Evolutionary conservation across 1,284 basidiomycete species (phyloP).

Genomic region (Fomitopsis palustris): DNA sequence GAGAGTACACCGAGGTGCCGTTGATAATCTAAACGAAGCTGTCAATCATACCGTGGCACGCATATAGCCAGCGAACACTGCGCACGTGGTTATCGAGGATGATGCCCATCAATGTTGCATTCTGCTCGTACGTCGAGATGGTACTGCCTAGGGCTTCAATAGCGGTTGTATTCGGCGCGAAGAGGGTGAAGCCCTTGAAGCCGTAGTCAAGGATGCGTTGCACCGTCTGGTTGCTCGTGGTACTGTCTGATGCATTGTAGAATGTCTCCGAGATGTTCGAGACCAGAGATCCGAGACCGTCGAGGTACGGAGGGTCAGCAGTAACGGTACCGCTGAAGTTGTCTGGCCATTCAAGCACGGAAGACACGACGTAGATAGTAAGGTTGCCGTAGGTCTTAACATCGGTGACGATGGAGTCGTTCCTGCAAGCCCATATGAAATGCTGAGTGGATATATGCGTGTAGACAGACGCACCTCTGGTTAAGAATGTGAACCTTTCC

Average conservation of each 20-base stretch:
- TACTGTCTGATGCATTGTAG: conserved; percentile 28
- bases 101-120: conserved; percentile 42
- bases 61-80: conserved; percentile 9
- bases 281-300: conserved; percentile 31
- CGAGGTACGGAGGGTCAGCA: conserved; percentile 38
- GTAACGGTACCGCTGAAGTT: conserved; percentile 42
- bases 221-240: conserved; percentile 30
- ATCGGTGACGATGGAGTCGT: conserved; percentile 42
- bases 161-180: conserved; percentile 60
- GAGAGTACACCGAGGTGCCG: conserved; percentile 66
- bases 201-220: conserved; percentile 34
- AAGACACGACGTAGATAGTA: conserved; percentile 48
- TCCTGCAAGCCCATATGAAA: conserved; percentile 29
- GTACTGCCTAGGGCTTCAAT: conserved; percentile 34
- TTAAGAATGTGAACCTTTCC: conserved; percentile 51
- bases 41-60: neutral
- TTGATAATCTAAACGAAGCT: conserved; percentile 52
- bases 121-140: conserved; percentile 37
- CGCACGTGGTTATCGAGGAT: conserved; percentile 63
- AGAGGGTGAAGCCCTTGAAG: conserved; percentile 63
- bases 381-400: conserved; percentile 43
- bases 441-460: neutral
- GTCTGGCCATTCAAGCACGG: conserved; percentile 52
- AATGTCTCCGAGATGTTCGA: conserved; percentile 15
- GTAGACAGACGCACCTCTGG: conserved; percentile 40